Conservation (phyloP, 257 asterid species). For the Parsonsia alboflavescens region DNA sequence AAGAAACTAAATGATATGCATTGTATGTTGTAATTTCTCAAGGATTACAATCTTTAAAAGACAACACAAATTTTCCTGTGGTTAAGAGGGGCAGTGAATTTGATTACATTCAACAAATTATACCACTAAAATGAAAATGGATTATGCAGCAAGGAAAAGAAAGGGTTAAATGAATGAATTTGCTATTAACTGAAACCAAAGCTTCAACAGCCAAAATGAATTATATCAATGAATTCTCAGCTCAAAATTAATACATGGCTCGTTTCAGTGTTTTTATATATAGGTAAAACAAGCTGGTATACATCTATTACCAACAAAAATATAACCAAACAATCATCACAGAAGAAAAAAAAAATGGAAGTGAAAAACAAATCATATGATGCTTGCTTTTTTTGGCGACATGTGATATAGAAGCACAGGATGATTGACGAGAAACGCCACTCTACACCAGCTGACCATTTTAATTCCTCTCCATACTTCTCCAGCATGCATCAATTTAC, state of each 20-base stretch:
- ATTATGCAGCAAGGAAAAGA: background rate
- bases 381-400: conserved; percentile 22
- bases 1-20: no score
- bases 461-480: conserved; percentile 28
- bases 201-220: background rate
- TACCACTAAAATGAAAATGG: background rate
- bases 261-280: conserved; percentile 19
- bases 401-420: conserved; percentile 30
- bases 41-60: no score
- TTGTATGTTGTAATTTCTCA: no score
- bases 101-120: no score
- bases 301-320: conserved; percentile 28
- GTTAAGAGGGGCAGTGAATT: no score
- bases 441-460: conserved; percentile 40
- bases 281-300: conserved; percentile 23
- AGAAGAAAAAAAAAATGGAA: conserved; percentile 14
- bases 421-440: conserved; percentile 32
- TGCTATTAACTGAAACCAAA: background rate
- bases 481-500: conserved; percentile 47
- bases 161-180: background rate
- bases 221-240: conserved; percentile 26
- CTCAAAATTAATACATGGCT: conserved; percentile 34
- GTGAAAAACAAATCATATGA: conserved; percentile 32
- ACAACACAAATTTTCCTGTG: no score
- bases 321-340: conserved; percentile 6